Evolutionary conservation across 805 yeast genomes (phyloP).

Genomic region (Wickerhamomyces ciferrii): DNA sequence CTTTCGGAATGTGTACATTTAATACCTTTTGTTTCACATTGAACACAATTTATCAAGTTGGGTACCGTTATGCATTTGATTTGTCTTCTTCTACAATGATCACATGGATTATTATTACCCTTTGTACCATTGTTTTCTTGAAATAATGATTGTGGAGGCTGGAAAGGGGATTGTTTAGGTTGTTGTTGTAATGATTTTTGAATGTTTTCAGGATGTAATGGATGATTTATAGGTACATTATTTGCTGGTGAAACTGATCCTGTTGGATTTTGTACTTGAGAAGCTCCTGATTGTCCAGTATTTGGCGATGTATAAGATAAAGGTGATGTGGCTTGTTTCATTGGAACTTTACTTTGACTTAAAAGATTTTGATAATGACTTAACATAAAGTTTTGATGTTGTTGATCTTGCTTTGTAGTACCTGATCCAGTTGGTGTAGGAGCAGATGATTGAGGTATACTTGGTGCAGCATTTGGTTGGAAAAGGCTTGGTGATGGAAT

Average conservation of each 20-base stretch:
- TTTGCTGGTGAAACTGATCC: constrained; percentile 2
- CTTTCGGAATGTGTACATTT: constrained; percentile 72
- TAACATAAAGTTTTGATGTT: constrained; percentile 9
- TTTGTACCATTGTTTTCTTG: constrained; percentile 10
- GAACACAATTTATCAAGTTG: constrained; percentile 58
- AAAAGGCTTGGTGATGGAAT: not conserved
- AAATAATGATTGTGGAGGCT: constrained; percentile 1
- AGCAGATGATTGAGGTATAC: not conserved
- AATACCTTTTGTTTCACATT: constrained; percentile 69
- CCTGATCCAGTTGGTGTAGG: not conserved
- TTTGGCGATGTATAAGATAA: constrained; percentile 4
- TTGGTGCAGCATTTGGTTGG: not conserved
- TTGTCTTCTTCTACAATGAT: constrained; percentile 76
- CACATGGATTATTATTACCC: constrained; percentile 50
- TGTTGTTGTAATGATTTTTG: constrained; percentile 3
- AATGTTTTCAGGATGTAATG: constrained; percentile 3
- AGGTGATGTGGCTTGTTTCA: constrained; percentile 18
- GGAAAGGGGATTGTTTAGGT: not conserved
- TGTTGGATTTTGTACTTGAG: constrained; percentile 8
- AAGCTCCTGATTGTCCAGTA: constrained; percentile 11
- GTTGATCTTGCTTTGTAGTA: not conserved
- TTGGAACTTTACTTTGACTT: constrained; percentile 19
- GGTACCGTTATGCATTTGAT: constrained; percentile 72
- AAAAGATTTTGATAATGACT: constrained; percentile 20
- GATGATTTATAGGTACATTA: constrained; percentile 8